A percentile compares a stretch with the other conserved stretches of the same genome.
phyloP scores from a whole-genome alignment of 139 green algal species.

The Chlamydomonas sp. region DNA sequence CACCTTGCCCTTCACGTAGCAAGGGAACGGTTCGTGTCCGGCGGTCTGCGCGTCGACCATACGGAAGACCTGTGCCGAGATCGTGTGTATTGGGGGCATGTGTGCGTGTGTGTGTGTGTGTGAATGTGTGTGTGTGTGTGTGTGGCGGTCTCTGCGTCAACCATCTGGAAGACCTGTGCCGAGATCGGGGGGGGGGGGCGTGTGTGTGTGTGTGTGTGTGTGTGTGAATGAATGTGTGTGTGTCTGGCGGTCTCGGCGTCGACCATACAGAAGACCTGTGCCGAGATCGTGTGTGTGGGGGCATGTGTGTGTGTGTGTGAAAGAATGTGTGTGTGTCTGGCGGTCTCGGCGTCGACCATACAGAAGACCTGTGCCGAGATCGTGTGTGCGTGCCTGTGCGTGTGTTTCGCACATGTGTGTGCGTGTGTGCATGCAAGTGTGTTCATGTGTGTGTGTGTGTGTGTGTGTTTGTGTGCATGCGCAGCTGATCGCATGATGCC shows the following conservation, averaged over 20 bases:
- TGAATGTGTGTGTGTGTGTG: no score
- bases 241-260: not conserved
- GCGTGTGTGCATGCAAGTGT: no score
- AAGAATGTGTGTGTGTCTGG: not conserved
- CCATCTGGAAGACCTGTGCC: no score
- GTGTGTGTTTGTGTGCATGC: no score
- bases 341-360: not conserved
- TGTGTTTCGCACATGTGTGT: no score
- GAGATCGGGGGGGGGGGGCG: not conserved
- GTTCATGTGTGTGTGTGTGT: no score
- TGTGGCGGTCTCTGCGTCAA: no score
- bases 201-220: not conserved
- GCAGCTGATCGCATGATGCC: no score
- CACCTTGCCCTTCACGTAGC: constrained; percentile 12
- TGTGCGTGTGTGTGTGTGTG: no score
- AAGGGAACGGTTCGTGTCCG: not conserved
- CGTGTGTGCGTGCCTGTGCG: no score
- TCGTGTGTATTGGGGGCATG: no score
- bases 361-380: not conserved
- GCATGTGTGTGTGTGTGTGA: no score
- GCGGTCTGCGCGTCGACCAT: not conserved
- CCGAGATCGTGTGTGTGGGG: not conserved
- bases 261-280: constrained; percentile 4
- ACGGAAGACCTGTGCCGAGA: not conserved
- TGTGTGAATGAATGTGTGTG: not conserved